phyloP scores from a whole-genome alignment of 2,329 filamentous ascomycete species.

The Orbilia brochopaga region DNA sequence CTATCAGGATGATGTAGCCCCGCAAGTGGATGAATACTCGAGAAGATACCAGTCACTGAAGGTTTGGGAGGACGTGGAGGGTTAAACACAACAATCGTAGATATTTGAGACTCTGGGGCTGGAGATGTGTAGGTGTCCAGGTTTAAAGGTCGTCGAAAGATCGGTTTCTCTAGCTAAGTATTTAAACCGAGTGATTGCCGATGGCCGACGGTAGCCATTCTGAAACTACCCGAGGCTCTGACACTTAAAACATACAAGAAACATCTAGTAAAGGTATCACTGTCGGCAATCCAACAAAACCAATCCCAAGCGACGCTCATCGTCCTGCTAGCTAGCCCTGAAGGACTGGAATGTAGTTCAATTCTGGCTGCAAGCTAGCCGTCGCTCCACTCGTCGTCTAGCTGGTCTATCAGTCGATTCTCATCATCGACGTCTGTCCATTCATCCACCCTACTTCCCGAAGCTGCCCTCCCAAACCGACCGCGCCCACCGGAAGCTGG shows the following conservation, averaged over 20 bases:
- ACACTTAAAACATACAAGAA: not conserved
- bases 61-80: too few species aligned
- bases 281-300: too few species aligned
- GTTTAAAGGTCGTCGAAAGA: not conserved
- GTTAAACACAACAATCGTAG: too few species aligned
- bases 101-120: too few species aligned
- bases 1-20: not conserved
- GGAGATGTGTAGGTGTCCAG: not conserved
- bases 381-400: slow-evolving; percentile 50
- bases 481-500: slow-evolving; percentile 17
- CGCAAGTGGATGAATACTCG: not conserved
- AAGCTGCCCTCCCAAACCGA: slow-evolving; percentile 15
- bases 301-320: not conserved
- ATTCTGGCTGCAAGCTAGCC: slow-evolving; percentile 10
- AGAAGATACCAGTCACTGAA: not conserved
- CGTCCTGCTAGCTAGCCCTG: not conserved
- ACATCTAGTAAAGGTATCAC: too few species aligned
- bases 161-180: slow-evolving; percentile 12
- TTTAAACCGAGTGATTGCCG: slow-evolving; percentile 44
- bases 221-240: slow-evolving; percentile 3
- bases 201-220: slow-evolving; percentile 6
- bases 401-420: slow-evolving; percentile 48
- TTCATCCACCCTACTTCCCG: slow-evolving; percentile 14
- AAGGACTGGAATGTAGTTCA: not conserved
- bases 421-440: slow-evolving; percentile 48